Evolutionary conservation across 2,329 filamentous ascomycete genomes (phyloP), one percentile per base, ranked within the genome.

Genomic region (Colletotrichum musae): DNA sequence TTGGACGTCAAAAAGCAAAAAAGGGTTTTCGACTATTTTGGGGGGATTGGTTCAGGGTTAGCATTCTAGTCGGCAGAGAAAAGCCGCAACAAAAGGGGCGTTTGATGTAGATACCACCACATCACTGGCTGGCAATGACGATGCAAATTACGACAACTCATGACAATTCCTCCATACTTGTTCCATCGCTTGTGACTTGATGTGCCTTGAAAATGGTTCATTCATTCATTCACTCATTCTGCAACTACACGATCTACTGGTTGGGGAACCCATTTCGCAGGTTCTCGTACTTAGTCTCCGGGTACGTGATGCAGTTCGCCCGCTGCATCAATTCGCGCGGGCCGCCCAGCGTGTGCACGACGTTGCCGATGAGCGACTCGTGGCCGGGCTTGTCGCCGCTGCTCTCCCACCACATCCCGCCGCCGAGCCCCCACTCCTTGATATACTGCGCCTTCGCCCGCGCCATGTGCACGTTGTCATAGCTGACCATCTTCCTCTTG

Each of bases 361-460:
- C 89, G 15, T 87, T 90, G 6, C 80, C 82, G 64, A 95, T 94
- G 76, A 98, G 78, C 74, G 93, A 95, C 61, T 86, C 80, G 0
- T 85, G 83, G 0, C 89, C 90, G 3, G 80, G 77, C 76, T 90
- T 91, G 78, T 98, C 95, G 1, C 89, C 91, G 75, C 92, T 95
- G 74, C 90, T 93, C 82, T 98, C 95, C 94, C 94, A 97, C 94
- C 94, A 98, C 95, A 98, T 98, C n/a, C 88, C 94, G 18, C 95
- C 95, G 2, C 94, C 95, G 0, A 98, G 86, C 0, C 88, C 85
- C 52, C 86, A 83, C 21, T 87, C 78, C 76, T 85, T 87, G 76
- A 98, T 88, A 78, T 90, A 97, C 12, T 88, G 82, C 1, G 91
- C 90, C 84, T 98, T 98, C 72, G 82, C 78, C 72, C 84, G 83